Evolutionary conservation across 2,329 filamentous ascomycete species (phyloP).

Genomic region (Rutstroemia sp.): DNA sequence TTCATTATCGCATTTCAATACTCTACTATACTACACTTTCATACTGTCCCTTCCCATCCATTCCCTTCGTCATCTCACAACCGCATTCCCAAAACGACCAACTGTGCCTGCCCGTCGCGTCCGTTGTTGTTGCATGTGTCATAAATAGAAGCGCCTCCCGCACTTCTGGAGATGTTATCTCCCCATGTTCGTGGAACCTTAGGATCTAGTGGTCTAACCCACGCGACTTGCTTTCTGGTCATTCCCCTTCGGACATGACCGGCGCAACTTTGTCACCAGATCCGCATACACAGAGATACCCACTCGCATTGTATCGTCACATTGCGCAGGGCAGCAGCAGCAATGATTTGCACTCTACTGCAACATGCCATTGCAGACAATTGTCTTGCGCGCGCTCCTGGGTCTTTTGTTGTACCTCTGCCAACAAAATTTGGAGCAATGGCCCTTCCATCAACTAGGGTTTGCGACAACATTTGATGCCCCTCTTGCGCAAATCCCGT

Average conservation of each 20-base stretch:
- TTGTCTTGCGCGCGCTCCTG: neutral
- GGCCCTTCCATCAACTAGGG: neutral
- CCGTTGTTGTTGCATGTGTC: slow-evolving; percentile 3
- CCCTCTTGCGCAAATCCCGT: slow-evolving; percentile 14
- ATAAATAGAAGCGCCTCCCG: slow-evolving; percentile 3
- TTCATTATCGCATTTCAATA: neutral
- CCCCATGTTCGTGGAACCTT: slow-evolving; percentile 18
- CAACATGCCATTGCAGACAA: slow-evolving; percentile 15
- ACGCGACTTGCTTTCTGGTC: slow-evolving; percentile 26
- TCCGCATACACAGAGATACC: slow-evolving; percentile 23
- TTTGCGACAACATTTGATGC: slow-evolving; percentile 12
- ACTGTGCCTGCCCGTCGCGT: slow-evolving; percentile 7
- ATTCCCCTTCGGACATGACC: slow-evolving; percentile 23
- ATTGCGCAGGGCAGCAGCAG: slow-evolving; percentile 15
- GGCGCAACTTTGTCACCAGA: slow-evolving; percentile 21
- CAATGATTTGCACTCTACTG: slow-evolving; percentile 14
- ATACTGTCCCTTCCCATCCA: neutral
- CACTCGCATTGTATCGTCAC: slow-evolving; percentile 22
- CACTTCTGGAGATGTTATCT: slow-evolving; percentile 11
- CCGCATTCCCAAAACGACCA: neutral
- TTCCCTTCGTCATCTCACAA: neutral
- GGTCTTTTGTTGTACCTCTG: neutral
- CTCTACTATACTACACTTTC: neutral
- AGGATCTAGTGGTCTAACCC: slow-evolving; percentile 16
- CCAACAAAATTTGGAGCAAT: neutral